Evolutionary conservation across 306 rosid species (phyloP), one percentile per base, ranked within the genome.

Genomic region (Lathyrus sativus): DNA sequence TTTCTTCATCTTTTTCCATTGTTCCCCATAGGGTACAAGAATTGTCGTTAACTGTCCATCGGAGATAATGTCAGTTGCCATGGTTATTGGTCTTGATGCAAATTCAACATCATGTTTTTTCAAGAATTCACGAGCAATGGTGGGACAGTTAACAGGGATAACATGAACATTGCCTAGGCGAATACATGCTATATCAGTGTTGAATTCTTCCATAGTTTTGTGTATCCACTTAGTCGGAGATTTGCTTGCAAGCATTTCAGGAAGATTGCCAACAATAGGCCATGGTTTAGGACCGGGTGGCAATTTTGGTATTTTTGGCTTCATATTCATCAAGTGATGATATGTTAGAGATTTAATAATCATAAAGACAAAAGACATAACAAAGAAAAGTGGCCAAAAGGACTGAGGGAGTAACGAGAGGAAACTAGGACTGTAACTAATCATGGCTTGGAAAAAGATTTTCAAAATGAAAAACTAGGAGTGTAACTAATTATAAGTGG

Each of bases 211-310:
- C 83, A 87, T 56, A 0, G 81, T 1, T 1, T 44, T 19, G 38
- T 75, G 84, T 3, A 84, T 76, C 89, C 86, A 84, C 24, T 7
- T 10, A 13, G 38, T 19, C 0, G 35, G 24, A 14, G 83, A 61
- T 45, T 67, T 82, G 73, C 59, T 78, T 53, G 56, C 41, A 43
- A 77, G 69, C 78, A 83, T 59, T 70, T 83, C 82, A 7, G 80
- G 82, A 4, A 83, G 68, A 26, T 73, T 65, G 0, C 87, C 84
- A 2, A 79, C 65, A 12, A 83, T 65, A 18, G 82, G 80, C 82
- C 82, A 81, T 37, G 84, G 82, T 72, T 76, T 79, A 2, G 84
- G 84, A 13, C 82, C 80, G 0, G 87, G 82, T 1, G 82, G 82
- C 1, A 77, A 60, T 8, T 54, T 71, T 0, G 19, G 33, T 54